Evolutionary conservation across 805 yeast species (phyloP).

Genomic region (Saccharomycopsis vini): DNA sequence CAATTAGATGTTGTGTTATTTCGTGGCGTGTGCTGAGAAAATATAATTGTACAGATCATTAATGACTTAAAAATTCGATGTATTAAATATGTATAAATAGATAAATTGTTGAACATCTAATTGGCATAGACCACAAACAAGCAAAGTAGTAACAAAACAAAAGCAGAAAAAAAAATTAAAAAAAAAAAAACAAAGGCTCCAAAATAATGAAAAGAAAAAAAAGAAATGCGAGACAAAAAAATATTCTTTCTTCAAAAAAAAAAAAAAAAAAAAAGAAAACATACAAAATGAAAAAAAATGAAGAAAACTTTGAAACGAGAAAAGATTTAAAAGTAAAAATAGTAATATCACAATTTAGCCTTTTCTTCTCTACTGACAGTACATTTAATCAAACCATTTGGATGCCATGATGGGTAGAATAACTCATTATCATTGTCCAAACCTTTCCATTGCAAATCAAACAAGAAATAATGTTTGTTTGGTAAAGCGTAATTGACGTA

Average conservation of each 20-base stretch:
- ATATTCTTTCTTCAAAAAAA: neutral
- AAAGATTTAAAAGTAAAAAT: neutral
- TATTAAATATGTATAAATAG: no score
- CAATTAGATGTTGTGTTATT: no score
- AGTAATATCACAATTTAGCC: conserved; percentile 40
- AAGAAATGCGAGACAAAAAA: neutral
- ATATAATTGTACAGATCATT: no score
- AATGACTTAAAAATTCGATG: no score
- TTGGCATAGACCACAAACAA: no score
- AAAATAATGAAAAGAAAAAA: neutral
- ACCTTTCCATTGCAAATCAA: conserved; percentile 67
- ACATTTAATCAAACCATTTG: conserved; percentile 85
- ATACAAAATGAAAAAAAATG: no score
- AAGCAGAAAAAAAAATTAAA: no score
- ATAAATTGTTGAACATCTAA: no score
- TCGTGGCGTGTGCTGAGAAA: no score
- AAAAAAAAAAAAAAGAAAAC: neutral
- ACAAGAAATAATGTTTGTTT: conserved; percentile 83
- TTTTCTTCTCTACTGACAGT: conserved; percentile 66
- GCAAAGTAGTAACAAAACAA: no score
- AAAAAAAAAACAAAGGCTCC: no score
- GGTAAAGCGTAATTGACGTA: conserved; percentile 73
- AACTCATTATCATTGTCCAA: conserved; percentile 71
- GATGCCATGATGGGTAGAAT: conserved; percentile 85
- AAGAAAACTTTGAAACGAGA: neutral